Conservation (phyloP, 306 rosid species). For the Cercis canadensis region DNA sequence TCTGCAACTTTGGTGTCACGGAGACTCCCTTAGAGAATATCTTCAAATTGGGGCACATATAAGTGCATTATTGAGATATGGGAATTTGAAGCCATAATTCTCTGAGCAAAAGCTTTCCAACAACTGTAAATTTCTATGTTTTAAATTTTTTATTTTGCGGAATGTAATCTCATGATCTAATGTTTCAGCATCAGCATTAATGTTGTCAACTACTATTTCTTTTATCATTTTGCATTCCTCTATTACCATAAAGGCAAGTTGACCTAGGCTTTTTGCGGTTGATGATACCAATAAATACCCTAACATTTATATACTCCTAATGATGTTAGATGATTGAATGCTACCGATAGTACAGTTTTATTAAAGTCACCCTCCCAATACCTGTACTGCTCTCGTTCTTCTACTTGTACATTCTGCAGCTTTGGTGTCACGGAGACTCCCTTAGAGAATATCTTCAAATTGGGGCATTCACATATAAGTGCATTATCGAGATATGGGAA, state of each 20-base stretch:
- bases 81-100: background rate
- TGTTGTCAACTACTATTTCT: background rate
- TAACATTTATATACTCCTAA: background rate
- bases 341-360: no score
- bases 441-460: no score
- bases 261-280: background rate
- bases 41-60: background rate
- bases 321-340: background rate
- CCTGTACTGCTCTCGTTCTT: no score
- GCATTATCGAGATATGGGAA: no score
- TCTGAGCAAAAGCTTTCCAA: background rate
- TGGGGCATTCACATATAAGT: no score
- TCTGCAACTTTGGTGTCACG: no score
- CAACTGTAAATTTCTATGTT: background rate
- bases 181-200: background rate
- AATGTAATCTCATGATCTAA: background rate
- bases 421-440: no score
- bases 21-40: background rate
- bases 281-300: background rate
- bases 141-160: background rate
- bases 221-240: background rate
- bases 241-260: background rate
- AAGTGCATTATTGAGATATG: background rate
- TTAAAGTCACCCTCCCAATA: no score
- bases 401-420: no score